Percentiles rank a stretch among this genome's conserved stretches.
Conservation (phyloP, 352 stramenopile species). For the Phytophthora rubi region DNA sequence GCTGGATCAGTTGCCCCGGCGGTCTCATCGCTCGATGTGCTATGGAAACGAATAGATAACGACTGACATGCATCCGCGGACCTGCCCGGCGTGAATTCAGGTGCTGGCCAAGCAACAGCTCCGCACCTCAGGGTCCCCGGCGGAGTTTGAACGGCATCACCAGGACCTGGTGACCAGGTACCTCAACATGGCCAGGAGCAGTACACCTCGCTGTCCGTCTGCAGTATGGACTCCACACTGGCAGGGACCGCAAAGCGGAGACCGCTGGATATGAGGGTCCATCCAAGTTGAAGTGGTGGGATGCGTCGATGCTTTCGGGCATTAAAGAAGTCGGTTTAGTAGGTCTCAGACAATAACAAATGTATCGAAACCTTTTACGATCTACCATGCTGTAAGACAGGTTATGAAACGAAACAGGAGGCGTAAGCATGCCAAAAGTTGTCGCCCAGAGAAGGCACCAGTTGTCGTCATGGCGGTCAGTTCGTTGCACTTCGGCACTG, state of each 20-base stretch:
- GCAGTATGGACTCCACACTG: too few relatives aligned
- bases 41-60: neutral
- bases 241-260: neutral
- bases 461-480: constrained; percentile 9
- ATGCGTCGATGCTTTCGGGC: neutral
- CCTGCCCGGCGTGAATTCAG: neutral
- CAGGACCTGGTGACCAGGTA: too few relatives aligned
- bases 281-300: constrained; percentile 22
- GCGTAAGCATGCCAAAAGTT: constrained; percentile 15
- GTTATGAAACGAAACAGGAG: neutral
- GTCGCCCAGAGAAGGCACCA: neutral
- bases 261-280: constrained; percentile 7
- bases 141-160: too few relatives aligned
- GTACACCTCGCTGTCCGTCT: neutral
- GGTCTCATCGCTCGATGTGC: constrained; percentile 1
- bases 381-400: constrained; percentile 1
- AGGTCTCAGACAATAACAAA: neutral
- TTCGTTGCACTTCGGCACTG: neutral
- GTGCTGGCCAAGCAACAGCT: too few relatives aligned
- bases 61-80: too few relatives aligned
- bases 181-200: too few relatives aligned
- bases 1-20: constrained; percentile 20
- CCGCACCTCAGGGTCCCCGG: too few relatives aligned
- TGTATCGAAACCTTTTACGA: too few relatives aligned
- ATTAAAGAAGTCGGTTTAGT: too few relatives aligned